A percentile compares a stretch with the other conserved stretches of the same genome.
Conservation (phyloP, 1,139 yeast genomes). For the Taphrina deformans region DNA sequence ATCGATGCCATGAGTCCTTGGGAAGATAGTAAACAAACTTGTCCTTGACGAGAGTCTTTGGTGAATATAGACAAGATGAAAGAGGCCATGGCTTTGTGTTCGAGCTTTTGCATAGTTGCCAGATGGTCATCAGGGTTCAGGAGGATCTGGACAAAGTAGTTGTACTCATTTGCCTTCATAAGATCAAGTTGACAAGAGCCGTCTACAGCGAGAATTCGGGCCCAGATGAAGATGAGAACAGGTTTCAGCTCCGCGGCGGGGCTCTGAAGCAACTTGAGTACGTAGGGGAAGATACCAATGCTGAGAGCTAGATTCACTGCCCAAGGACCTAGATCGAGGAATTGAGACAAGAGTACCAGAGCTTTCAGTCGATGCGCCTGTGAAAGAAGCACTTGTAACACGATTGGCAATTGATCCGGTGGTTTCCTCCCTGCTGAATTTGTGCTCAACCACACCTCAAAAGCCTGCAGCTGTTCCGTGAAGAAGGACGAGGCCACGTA, state of each 20-base stretch:
- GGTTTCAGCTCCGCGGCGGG: conserved; percentile 97
- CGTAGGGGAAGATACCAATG: conserved; percentile 95
- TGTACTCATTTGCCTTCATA: conserved; percentile 85
- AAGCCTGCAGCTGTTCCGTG: conserved; percentile 93
- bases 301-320: conserved; percentile 91
- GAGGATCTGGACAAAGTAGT: conserved; percentile 78
- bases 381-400: conserved; percentile 83
- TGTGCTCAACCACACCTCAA: conserved; percentile 92
- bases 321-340: conserved; percentile 94
- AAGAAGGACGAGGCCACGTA: conserved; percentile 91
- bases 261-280: conserved; percentile 80
- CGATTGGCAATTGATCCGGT: conserved; percentile 94
- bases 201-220: conserved; percentile 94
- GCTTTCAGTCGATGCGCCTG: conserved; percentile 95
- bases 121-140: conserved; percentile 52
- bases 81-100: conserved; percentile 94
- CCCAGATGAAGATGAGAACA: conserved; percentile 94
- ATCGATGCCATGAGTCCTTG: conserved; percentile 29
- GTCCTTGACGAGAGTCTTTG: conserved; percentile 76
- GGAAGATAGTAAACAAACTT: conserved; percentile 56
- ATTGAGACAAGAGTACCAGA: conserved; percentile 74
- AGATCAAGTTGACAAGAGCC: conserved; percentile 88
- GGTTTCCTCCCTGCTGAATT: conserved; percentile 77
- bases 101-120: conserved; percentile 51
- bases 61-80: conserved; percentile 82